Conservation (phyloP, 2,329 filamentous ascomycete genomes). For the Aspergillus brasiliensis region DNA sequence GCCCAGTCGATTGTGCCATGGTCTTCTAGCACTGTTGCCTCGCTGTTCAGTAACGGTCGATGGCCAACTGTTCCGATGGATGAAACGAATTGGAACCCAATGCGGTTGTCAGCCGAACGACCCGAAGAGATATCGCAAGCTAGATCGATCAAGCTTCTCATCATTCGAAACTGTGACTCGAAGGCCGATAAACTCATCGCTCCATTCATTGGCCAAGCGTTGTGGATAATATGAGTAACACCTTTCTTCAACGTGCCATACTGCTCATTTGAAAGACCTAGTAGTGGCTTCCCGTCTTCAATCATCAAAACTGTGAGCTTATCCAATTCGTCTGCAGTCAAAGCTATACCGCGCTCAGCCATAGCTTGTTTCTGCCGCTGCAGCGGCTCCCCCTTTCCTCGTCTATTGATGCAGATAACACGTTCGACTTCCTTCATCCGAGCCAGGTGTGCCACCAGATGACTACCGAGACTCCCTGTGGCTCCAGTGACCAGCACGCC, state of each 20-base stretch:
- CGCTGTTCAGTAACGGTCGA: conserved; percentile 27
- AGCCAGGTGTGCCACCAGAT: conserved; percentile 43
- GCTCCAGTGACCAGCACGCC: conserved; percentile 47
- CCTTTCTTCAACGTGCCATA: conserved; percentile 43
- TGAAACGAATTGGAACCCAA: conserved; percentile 46
- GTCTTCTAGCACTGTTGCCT: conserved; percentile 48
- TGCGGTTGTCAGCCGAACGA: conserved; percentile 1
- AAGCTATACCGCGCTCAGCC: conserved; percentile 23
- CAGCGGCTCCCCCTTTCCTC: conserved; percentile 26
- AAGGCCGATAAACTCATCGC: conserved; percentile 20
- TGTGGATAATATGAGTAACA: conserved; percentile 52
- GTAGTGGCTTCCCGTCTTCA: conserved; percentile 50
- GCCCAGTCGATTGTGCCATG: conserved; percentile 42
- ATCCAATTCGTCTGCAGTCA: conserved; percentile 18
- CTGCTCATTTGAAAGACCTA: conserved; percentile 49
- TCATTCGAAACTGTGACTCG: conserved; percentile 41
- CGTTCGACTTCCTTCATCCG: conserved; percentile 29
- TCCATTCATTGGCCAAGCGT: conserved; percentile 34
- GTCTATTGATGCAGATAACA: conserved; percentile 53
- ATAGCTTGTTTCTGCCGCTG: conserved; percentile 41
- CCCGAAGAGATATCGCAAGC: conserved; percentile 35
- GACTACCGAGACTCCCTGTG: conserved; percentile 44
- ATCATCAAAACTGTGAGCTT: conserved; percentile 53
- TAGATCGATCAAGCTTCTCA: conserved; percentile 54
- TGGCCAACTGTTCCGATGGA: conserved; percentile 46